Evolutionary conservation across 2,329 filamentous ascomycete genomes (phyloP).

Genomic region (Penicillium digitatum): DNA sequence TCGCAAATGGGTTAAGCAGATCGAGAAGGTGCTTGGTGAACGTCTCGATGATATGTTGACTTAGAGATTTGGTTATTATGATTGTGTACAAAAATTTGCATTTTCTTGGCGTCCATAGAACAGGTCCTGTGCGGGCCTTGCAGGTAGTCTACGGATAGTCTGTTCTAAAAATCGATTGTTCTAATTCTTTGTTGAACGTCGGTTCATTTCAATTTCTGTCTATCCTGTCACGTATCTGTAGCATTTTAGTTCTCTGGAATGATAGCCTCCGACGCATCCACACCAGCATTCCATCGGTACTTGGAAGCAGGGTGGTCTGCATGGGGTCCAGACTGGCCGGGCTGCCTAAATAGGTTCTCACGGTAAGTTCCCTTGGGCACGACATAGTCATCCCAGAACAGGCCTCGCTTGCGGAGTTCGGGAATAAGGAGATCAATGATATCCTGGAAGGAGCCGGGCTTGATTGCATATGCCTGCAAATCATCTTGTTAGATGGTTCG

Average conservation of each 20-base stretch:
- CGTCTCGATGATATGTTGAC: constrained; percentile 88
- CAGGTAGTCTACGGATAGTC: constrained; percentile 7
- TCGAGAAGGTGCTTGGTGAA: constrained; percentile 86
- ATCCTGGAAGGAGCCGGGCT: constrained; percentile 65
- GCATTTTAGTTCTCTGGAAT: constrained; percentile 24
- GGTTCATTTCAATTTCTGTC: neutral
- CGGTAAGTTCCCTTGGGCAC: constrained; percentile 38
- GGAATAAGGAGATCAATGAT: constrained; percentile 63
- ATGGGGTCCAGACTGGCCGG: constrained; percentile 33
- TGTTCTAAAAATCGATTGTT: constrained; percentile 8
- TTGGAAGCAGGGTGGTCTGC: constrained; percentile 37
- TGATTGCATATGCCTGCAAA: constrained; percentile 58
- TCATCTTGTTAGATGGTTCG: constrained; percentile 2
- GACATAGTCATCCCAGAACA: constrained; percentile 40
- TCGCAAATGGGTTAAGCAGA: constrained; percentile 81
- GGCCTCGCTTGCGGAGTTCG: constrained; percentile 56
- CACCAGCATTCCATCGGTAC: constrained; percentile 39
- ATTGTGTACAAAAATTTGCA: constrained; percentile 25
- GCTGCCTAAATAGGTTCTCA: constrained; percentile 36
- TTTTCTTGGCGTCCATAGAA: constrained; percentile 20
- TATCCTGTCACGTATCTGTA: neutral
- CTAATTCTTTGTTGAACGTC: neutral
- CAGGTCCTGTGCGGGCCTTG: neutral
- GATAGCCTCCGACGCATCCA: constrained; percentile 28
- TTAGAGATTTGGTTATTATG: constrained; percentile 44